These are phyloP conservation scores for Ganoderma lingzhi DNA, from an alignment of 1,284 basidiomycete genomes.

Conservation along the genomic window DNA sequence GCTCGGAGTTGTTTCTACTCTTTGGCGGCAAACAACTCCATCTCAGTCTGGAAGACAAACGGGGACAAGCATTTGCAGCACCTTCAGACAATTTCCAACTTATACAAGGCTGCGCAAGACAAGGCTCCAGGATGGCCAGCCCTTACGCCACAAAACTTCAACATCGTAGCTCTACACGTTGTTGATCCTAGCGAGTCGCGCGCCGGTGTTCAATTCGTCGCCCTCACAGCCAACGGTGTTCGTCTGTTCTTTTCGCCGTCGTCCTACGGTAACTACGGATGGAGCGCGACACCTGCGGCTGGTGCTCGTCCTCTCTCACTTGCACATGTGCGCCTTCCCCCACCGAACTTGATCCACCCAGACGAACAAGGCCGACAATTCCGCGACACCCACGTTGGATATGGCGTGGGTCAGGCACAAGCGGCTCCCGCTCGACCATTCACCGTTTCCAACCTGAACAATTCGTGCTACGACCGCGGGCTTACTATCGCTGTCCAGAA, in stretches of 20 bases:
- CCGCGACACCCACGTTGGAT: constrained; percentile 50
- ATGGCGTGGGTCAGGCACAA: constrained; percentile 53
- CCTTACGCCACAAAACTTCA: constrained; percentile 72
- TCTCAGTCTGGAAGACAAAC: constrained; percentile 71
- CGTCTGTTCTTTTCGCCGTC: constrained; percentile 82
- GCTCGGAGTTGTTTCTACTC: constrained; percentile 79
- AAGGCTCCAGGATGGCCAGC: constrained; percentile 79
- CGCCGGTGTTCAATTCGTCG: constrained; percentile 77
- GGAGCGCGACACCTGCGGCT: constrained; percentile 48
- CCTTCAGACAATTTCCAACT: constrained; percentile 70
- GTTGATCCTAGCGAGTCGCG: constrained; percentile 70
- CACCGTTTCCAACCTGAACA: constrained; percentile 61
- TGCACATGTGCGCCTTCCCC: constrained; percentile 82
- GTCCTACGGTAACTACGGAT: constrained; percentile 50
- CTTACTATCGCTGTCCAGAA: constrained; percentile 72
- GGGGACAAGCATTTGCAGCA: constrained; percentile 72
- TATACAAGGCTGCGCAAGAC: constrained; percentile 77
- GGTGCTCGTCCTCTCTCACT: constrained; percentile 65
- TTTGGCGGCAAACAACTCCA: constrained; percentile 71
- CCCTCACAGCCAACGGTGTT: constrained; percentile 80
- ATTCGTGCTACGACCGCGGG: constrained; percentile 70
- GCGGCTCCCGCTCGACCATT: constrained; percentile 58
- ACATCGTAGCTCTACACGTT: constrained; percentile 70
- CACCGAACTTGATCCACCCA: constrained; percentile 77
- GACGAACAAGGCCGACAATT: constrained; percentile 67